phyloP scores from a whole-genome alignment of 2,329 filamentous ascomycete genomes.

The Metarhizium humberi region DNA sequence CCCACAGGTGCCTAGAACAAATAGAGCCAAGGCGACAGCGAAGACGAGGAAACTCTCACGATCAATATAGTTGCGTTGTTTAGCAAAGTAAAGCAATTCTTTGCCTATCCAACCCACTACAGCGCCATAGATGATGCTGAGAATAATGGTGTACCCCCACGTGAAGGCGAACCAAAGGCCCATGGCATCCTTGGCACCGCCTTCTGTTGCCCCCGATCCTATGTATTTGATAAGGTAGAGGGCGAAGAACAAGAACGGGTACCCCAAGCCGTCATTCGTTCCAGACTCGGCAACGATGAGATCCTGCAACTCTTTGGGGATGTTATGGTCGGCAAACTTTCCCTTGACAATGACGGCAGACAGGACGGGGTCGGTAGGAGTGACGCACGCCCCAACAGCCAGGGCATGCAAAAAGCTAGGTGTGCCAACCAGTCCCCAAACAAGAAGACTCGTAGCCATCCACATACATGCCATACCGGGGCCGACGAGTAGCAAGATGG shows the following conservation, averaged over 20 bases:
- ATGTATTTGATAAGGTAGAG: constrained; percentile 75
- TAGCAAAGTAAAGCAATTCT: constrained; percentile 74
- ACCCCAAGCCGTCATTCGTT: constrained; percentile 81
- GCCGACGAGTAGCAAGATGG: constrained; percentile 64
- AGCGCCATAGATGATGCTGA: constrained; percentile 71
- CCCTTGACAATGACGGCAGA: constrained; percentile 90
- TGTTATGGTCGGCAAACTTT: constrained; percentile 84
- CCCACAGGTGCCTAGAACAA: constrained; percentile 79
- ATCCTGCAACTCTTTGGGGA: constrained; percentile 71
- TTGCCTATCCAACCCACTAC: constrained; percentile 74
- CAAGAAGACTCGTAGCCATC: constrained; percentile 66
- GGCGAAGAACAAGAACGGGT: constrained; percentile 79
- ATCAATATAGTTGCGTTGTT: constrained; percentile 73
- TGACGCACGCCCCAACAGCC: constrained; percentile 77
- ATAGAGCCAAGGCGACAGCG: constrained; percentile 74
- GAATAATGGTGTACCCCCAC: constrained; percentile 71
- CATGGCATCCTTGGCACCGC: constrained; percentile 58
- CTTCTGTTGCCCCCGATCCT: constrained; percentile 46
- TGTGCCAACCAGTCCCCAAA: constrained; percentile 67
- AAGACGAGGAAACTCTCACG: constrained; percentile 83
- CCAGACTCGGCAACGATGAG: constrained; percentile 78
- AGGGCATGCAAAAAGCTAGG: constrained; percentile 70
- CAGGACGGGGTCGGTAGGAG: constrained; percentile 80
- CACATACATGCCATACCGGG: constrained; percentile 85
- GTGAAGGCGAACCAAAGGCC: constrained; percentile 79